These are phyloP conservation scores for Thuja plicata DNA, from an alignment of 83 land plant genomes.

Conservation along the genomic window DNA sequence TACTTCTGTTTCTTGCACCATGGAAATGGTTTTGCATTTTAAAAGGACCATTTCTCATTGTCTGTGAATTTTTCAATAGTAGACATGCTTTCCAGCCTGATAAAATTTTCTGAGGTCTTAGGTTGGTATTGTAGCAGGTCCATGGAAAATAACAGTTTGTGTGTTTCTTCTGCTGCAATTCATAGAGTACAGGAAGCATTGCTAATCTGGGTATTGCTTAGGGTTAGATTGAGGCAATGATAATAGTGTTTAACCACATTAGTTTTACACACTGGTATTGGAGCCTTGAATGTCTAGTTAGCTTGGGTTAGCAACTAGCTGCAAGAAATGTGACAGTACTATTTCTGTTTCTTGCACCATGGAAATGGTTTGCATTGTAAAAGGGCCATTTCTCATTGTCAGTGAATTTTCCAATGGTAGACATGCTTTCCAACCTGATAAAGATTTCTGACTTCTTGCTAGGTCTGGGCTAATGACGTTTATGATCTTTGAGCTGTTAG, in stretches of 20 bases:
- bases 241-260: no score
- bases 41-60: not conserved
- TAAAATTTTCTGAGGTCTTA: not conserved
- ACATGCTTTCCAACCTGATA: not conserved
- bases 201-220: not conserved
- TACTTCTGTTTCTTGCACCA: not conserved
- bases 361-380: not conserved
- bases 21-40: not conserved
- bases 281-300: not conserved
- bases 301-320: no score
- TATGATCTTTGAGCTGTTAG: not conserved
- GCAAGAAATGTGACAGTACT: not conserved
- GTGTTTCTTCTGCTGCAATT: not conserved
- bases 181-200: not conserved
- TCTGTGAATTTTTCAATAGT: not conserved
- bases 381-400: not conserved
- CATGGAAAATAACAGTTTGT: not conserved
- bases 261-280: not conserved
- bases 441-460: not conserved
- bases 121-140: not conserved
- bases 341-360: not conserved
- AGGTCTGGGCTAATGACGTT: not conserved
- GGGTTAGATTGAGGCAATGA: not conserved
- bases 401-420: not conserved
- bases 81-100: no score